Evolutionary conservation across 352 stramenopile species (phyloP).

Genomic region (Pythium folliculosum): DNA sequence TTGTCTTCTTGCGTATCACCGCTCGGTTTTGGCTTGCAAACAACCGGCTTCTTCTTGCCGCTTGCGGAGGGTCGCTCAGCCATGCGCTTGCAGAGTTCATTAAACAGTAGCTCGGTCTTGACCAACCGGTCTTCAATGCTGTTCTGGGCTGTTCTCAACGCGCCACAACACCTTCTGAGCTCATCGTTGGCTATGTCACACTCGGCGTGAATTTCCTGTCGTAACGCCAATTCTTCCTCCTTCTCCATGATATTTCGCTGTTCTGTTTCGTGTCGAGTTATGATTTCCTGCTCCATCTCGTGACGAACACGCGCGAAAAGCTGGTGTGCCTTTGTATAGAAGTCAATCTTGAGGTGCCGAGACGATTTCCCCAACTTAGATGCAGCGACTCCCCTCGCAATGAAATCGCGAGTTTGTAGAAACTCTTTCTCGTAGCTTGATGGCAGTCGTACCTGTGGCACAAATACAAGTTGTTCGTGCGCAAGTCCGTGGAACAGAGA

Average conservation of each 20-base stretch:
- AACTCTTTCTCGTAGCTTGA: conserved; percentile 19
- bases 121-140: not conserved
- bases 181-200: not conserved
- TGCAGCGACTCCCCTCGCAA: conserved; percentile 7
- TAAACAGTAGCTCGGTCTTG: conserved; percentile 5
- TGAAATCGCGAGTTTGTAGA: conserved; percentile 23
- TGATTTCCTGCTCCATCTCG: conserved; percentile 22
- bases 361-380: not conserved
- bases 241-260: conserved; percentile 18
- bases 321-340: conserved; percentile 19
- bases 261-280: conserved; percentile 17
- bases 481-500: conserved; percentile 44
- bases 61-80: not conserved
- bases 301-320: conserved; percentile 25
- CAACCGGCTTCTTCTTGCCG: conserved; percentile 14
- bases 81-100: conserved; percentile 3
- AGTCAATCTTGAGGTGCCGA: conserved; percentile 24
- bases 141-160: not conserved
- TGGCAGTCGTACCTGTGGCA: conserved; percentile 24
- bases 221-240: conserved; percentile 17
- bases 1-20: not conserved
- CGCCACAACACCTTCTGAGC: not conserved
- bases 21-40: conserved; percentile 8
- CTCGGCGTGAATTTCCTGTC: not conserved
- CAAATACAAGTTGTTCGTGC: conserved; percentile 60